Percentiles rank a stretch among this genome's conserved stretches.
phyloP scores from a whole-genome alignment of 495 filamentous ascomycete species.

The Podospora sp. region DNA sequence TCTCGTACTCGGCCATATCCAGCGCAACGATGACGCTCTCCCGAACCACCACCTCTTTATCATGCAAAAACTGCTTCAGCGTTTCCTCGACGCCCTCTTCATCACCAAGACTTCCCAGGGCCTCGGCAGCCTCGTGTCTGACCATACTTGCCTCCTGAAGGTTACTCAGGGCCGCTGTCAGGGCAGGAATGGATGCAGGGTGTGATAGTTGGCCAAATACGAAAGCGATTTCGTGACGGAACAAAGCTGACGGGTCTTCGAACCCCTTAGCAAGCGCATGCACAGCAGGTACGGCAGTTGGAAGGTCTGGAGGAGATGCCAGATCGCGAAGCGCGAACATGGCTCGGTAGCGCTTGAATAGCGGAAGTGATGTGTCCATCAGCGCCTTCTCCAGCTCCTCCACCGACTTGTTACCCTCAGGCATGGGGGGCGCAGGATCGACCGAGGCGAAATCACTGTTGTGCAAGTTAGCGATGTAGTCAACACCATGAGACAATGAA shows the following conservation, averaged over 20 bases:
- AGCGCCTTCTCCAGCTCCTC: conserved; percentile 73
- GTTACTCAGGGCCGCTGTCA: conserved; percentile 77
- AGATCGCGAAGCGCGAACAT: conserved; percentile 98
- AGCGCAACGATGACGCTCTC: conserved; percentile 94
- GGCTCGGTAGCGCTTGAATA: conserved; percentile 93
- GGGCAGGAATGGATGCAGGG: conserved; percentile 90
- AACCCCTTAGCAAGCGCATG: conserved; percentile 85
- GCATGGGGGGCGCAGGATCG: conserved; percentile 89
- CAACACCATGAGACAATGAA: neutral
- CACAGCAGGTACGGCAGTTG: conserved; percentile 82
- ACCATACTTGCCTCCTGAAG: conserved; percentile 90
- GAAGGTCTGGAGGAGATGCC: conserved; percentile 85
- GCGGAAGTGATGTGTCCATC: conserved; percentile 72
- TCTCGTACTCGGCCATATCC: conserved; percentile 98
- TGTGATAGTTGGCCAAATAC: conserved; percentile 96
- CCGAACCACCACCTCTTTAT: conserved; percentile 88
- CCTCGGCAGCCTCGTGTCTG: conserved; percentile 95
- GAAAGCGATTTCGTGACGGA: conserved; percentile 97
- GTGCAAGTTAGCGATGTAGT: conserved; percentile 3
- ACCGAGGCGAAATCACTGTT: conserved; percentile 89
- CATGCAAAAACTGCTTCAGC: conserved; percentile 80
- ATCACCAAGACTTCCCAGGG: conserved; percentile 91
- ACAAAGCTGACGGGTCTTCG: conserved; percentile 84
- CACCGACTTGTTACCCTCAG: conserved; percentile 65
- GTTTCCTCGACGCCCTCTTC: conserved; percentile 90